Conservation (phyloP, 805 yeast genomes). For the Ogataea parapolymorpha region DNA sequence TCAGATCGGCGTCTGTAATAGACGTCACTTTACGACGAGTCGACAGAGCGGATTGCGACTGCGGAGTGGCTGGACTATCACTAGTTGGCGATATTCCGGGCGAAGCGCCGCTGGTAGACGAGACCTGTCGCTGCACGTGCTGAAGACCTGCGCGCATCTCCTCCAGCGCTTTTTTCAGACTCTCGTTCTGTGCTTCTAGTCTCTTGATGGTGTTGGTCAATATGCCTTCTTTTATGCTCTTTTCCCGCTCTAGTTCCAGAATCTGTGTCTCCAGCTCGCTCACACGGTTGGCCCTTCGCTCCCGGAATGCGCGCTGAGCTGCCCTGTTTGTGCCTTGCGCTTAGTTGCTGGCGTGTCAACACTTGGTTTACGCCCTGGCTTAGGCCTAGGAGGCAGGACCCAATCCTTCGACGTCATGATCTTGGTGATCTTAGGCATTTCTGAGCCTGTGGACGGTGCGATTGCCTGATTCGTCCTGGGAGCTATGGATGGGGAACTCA, state of each 20-base stretch:
- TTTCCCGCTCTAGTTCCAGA: slow-evolving; percentile 63
- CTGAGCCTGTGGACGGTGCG: slow-evolving; percentile 14
- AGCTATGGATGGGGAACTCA: slow-evolving; percentile 25
- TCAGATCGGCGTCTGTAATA: slow-evolving; percentile 21
- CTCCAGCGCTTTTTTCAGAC: slow-evolving; percentile 40
- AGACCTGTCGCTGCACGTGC: slow-evolving; percentile 17
- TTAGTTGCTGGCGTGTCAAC: slow-evolving; percentile 78
- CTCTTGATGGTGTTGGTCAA: slow-evolving; percentile 49
- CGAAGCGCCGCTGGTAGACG: background rate
- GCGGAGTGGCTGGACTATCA: slow-evolving; percentile 19
- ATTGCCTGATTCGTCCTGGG: slow-evolving; percentile 21
- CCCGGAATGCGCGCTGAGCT: slow-evolving; percentile 91
- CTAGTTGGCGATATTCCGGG: slow-evolving; percentile 19
- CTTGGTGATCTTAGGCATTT: slow-evolving; percentile 36
- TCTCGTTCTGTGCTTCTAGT: slow-evolving; percentile 44
- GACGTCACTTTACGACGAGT: slow-evolving; percentile 5
- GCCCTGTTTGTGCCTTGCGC: slow-evolving; percentile 87
- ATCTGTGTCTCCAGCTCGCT: slow-evolving; percentile 72
- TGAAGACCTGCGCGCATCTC: slow-evolving; percentile 32
- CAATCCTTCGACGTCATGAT: slow-evolving; percentile 58
- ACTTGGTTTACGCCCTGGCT: slow-evolving; percentile 49
- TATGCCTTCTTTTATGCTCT: slow-evolving; percentile 56
- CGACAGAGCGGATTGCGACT: slow-evolving; percentile 8
- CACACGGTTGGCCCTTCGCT: slow-evolving; percentile 78
- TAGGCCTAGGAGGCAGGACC: slow-evolving; percentile 61